These are phyloP conservation scores for Colletotrichum trifolii DNA, from an alignment of 2,329 filamentous ascomycete genomes.

Conservation along the genomic window DNA sequence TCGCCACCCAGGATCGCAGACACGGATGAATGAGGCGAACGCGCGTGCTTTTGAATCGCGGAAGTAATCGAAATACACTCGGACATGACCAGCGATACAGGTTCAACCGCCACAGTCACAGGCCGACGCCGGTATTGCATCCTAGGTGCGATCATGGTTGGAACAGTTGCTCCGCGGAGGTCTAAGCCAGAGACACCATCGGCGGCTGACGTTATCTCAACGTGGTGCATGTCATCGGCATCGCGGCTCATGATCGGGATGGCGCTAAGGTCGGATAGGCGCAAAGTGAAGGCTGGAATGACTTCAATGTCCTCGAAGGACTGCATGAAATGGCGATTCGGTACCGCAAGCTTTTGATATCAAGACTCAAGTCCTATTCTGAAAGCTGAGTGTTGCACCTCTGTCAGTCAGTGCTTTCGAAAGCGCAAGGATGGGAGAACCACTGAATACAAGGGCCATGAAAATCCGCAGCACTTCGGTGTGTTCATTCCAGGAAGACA, in stretches of 20 bases:
- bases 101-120: slow-evolving; percentile 86
- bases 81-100: slow-evolving; percentile 92
- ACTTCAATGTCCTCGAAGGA: slow-evolving; percentile 7
- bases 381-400: too few relatives aligned
- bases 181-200: slow-evolving; percentile 23
- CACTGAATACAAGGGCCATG: background rate
- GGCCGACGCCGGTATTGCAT: slow-evolving; percentile 71
- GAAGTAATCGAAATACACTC: slow-evolving; percentile 99
- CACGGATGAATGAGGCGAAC: slow-evolving; percentile 95
- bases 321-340: background rate
- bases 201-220: slow-evolving; percentile 23
- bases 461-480: slow-evolving; percentile 1
- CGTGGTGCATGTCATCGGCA: slow-evolving; percentile 16
- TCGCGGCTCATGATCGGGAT: slow-evolving; percentile 34
- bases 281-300: background rate
- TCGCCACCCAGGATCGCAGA: slow-evolving; percentile 91
- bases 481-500: background rate
- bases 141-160: slow-evolving; percentile 48
- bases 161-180: slow-evolving; percentile 40
- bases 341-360: background rate
- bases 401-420: too few relatives aligned
- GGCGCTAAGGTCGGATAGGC: background rate
- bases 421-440: background rate
- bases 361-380: too few relatives aligned
- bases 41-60: slow-evolving; percentile 96